Base-by-base conservation (phyloP, 306 rosid genomes). In the Vigna mungo region DNA sequence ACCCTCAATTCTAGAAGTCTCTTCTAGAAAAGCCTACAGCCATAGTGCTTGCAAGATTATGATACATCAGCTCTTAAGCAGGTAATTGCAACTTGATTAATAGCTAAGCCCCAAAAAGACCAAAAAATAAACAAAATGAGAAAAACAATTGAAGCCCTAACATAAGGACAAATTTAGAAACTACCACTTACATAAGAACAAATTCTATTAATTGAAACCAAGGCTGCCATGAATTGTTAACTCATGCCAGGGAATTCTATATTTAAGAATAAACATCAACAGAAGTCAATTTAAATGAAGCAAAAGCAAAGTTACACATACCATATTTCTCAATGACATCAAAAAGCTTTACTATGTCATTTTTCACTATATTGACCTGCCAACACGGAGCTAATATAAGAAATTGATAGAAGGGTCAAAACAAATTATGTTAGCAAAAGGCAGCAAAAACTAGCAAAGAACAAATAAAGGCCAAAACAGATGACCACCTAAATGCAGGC, bases 311-410 rank as follows among this genome's bases (percentile, higher is more conserved):
- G 58, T 25, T 77, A 65, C 78, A 82, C 91, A n/a, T 88, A 96
- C 99, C 98, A 90, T 93, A 93, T 84, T 89, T 93, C 89, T 93
- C 96, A 79, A 93, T 81, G 79, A 90, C 88, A 88, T 93, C 98
- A 77, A 96, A 96, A 81, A 96, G 99, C 88, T 96, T 96, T 83
- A 84, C 61, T 76, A 93, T 81, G 78, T 90, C 99, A 78, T 77
- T 93, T 80, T 91, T 93, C 76, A 96, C 86, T 39, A 75, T 84
- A 63, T 80, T 88, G 80, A 90, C 84, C 99, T 96, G 97, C 78
- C 71, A 85, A 76, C 46, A 68, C 49, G 63, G 78, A 76, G 71
- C 72, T 66, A 68, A 30, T 20, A 70, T 84, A 55, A 88, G 84
- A 80, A 72, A 72, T 49, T 41, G 51, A 74, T 44, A 59, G 36